These are phyloP conservation scores for Hysterangium stoloniferum DNA, from an alignment of 768 basidiomycete genomes.

Conservation along the genomic window DNA sequence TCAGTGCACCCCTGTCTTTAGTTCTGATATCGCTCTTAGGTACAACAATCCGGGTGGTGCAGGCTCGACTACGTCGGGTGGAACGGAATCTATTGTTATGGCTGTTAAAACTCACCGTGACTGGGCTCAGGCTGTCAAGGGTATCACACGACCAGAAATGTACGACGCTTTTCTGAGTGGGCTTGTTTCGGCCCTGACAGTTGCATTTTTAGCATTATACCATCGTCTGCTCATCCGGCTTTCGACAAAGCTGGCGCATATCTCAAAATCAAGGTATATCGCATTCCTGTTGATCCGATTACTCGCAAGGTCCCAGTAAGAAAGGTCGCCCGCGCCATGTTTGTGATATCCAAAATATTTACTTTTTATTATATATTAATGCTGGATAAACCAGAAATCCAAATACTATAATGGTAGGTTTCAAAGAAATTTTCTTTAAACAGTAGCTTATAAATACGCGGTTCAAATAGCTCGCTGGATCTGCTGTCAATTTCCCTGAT, in stretches of 20 bases:
- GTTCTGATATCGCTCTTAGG: slow-evolving; percentile 17
- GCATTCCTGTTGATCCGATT: slow-evolving; percentile 67
- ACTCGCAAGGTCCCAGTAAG: slow-evolving; percentile 77
- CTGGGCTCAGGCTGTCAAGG: slow-evolving; percentile 80
- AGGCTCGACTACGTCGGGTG: slow-evolving; percentile 90
- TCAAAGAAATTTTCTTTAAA: background rate
- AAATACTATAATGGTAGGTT: slow-evolving; percentile 77
- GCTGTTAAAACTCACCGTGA: slow-evolving; percentile 90
- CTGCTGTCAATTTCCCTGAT: slow-evolving; percentile 79
- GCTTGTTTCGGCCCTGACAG: slow-evolving; percentile 5
- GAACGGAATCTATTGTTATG: slow-evolving; percentile 96
- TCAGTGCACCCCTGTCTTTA: background rate
- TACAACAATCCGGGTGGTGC: slow-evolving; percentile 82
- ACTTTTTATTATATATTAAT: slow-evolving; percentile 1
- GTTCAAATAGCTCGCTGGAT: slow-evolving; percentile 63
- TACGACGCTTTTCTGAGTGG: slow-evolving; percentile 25
- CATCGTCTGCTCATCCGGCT: slow-evolving; percentile 83
- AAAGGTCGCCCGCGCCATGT: slow-evolving; percentile 82
- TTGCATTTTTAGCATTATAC: slow-evolving; percentile 56
- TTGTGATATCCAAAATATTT: slow-evolving; percentile 31
- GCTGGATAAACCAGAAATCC: slow-evolving; percentile 53
- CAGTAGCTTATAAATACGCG: slow-evolving; percentile 6
- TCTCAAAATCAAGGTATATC: slow-evolving; percentile 83
- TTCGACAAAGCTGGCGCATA: slow-evolving; percentile 92
- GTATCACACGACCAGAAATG: slow-evolving; percentile 92